Percentiles rank a stretch among this genome's conserved stretches.
Evolutionary conservation across 345 rosid genomes (phyloP).

Genomic region (Rhodomyrtus tomentosa): DNA sequence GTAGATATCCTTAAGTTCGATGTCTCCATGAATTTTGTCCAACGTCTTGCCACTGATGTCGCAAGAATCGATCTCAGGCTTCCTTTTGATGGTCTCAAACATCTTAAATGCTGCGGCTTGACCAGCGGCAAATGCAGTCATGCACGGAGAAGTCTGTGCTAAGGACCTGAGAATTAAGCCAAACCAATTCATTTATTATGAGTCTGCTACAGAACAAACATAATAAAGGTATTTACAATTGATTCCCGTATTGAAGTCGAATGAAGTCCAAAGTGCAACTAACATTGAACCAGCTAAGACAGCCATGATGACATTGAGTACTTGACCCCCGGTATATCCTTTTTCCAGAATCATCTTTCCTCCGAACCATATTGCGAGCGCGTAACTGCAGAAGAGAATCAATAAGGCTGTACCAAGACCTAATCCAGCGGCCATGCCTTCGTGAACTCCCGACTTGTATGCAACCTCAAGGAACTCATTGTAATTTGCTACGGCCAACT

Average conservation of each 20-base stretch:
- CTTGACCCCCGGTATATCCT: slow-evolving; percentile 21
- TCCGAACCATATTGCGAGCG: slow-evolving; percentile 31
- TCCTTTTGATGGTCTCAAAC: slow-evolving; percentile 25
- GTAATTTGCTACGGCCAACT: slow-evolving; percentile 13
- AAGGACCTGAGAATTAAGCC: slow-evolving; percentile 17
- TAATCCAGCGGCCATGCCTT: slow-evolving; percentile 18
- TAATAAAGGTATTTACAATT: not conserved
- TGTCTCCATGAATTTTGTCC: slow-evolving; percentile 16
- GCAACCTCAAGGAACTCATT: slow-evolving; percentile 16
- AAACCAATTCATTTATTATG: not conserved
- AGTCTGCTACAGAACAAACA: not conserved
- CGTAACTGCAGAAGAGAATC: slow-evolving; percentile 11
- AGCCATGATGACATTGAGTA: slow-evolving; percentile 24
- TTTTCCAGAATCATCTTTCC: slow-evolving; percentile 27
- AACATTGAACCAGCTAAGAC: slow-evolving; percentile 30
- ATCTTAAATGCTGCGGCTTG: slow-evolving; percentile 23
- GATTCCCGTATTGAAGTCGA: not conserved
- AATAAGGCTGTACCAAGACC: slow-evolving; percentile 13
- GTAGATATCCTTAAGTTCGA: slow-evolving; percentile 13
- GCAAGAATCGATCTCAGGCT: slow-evolving; percentile 20
- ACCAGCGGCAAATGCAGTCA: slow-evolving; percentile 26
- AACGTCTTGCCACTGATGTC: slow-evolving; percentile 10
- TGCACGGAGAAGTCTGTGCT: slow-evolving; percentile 27
- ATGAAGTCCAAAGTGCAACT: slow-evolving; percentile 1
- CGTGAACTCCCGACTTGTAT: slow-evolving; percentile 12